Evolutionary conservation across 495 filamentous ascomycete genomes (phyloP).

Genomic region (Aspergillus funiculosus): DNA sequence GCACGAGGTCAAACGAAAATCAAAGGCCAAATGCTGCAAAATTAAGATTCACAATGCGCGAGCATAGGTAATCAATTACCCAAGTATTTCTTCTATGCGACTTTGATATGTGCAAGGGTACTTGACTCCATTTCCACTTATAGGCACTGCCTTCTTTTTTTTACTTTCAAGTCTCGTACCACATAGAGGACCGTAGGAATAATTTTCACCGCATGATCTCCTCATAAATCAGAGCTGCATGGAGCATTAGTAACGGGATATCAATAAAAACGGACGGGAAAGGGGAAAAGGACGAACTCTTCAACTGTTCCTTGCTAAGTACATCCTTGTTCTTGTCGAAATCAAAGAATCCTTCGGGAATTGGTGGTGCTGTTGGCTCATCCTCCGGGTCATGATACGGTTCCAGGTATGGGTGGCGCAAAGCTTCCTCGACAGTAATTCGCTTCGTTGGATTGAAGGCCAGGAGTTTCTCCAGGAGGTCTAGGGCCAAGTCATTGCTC

Average conservation of each 20-base stretch:
- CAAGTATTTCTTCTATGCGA: slow-evolving; percentile 17
- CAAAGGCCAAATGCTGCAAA: background rate
- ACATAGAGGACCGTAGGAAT: background rate
- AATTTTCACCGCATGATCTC: slow-evolving; percentile 89
- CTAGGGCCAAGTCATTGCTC: slow-evolving; percentile 86
- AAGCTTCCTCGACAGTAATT: slow-evolving; percentile 93
- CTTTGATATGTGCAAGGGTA: slow-evolving; percentile 18
- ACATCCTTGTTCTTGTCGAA: slow-evolving; percentile 99
- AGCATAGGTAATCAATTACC: slow-evolving; percentile 17
- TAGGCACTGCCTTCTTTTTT: slow-evolving; percentile 7
- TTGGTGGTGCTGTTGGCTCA: slow-evolving; percentile 92
- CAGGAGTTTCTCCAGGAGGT: slow-evolving; percentile 89
- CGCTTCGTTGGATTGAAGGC: slow-evolving; percentile 99
- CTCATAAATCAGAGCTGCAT: slow-evolving; percentile 86
- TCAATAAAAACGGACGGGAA: background rate
- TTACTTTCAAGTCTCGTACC: background rate
- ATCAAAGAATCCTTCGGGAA: slow-evolving; percentile 98
- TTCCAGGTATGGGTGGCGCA: slow-evolving; percentile 96
- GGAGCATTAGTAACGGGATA: slow-evolving; percentile 10
- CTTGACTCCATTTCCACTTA: background rate
- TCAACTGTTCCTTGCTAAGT: slow-evolving; percentile 96
- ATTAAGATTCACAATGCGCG: slow-evolving; percentile 14
- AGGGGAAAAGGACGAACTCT: too few species aligned
- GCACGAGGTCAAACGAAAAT: background rate
- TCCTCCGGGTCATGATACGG: slow-evolving; percentile 99